Base-by-base conservation (phyloP, 495 filamentous ascomycete genomes). In the Aspergillus coremiiformis region DNA sequence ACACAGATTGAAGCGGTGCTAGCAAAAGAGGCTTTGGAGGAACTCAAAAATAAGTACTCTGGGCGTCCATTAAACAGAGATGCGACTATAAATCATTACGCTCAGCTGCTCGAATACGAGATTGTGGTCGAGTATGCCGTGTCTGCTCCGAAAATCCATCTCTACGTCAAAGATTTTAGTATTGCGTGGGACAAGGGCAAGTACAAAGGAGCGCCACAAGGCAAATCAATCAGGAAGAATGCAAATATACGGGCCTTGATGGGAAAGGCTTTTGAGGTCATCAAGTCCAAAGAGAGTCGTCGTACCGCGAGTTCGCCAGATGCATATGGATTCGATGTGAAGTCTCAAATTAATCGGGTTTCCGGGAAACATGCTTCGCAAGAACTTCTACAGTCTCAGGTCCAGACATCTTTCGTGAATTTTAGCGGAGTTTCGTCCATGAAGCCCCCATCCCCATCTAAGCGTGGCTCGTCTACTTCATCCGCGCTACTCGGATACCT, bases 1-100 rank as follows among this genome's bases (percentile, higher is more conserved):
- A 67, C 66, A 22, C 66, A 69, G 32, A 66, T 78, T 9, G 62
- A 71, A 20, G 70, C 66, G 9, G 65, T 60, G 15, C 54, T 78
- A 39, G 51, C 65, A 21, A 45, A 33, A 29, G 56, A 63, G 20
- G 61, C 59, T 14, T 22, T 61, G 11, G 44, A 62, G 47, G n/a
- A 54, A 15, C 58, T 65, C 45, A 20, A 56, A 35, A 27, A 29
- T 12, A 24, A 44, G 24, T 45, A 39, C 9, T 51, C 59, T 4
- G 42, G 54, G 15, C 35, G 47, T 15, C 42, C 58, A 1, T 44
- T 63, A 12, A 52, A 61, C 7, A 62, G 58, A n/a, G 44, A 60
- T 6, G 52, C 56, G 14, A 59, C 60, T n/a, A 53, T 54, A 27
- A 70, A 66, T 3, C 63, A 62, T 8, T 39, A 54, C 1, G 62